Evolutionary conservation across 164 flowering plant genomes (phyloP).

Genomic region (Liquidambar formosana): DNA sequence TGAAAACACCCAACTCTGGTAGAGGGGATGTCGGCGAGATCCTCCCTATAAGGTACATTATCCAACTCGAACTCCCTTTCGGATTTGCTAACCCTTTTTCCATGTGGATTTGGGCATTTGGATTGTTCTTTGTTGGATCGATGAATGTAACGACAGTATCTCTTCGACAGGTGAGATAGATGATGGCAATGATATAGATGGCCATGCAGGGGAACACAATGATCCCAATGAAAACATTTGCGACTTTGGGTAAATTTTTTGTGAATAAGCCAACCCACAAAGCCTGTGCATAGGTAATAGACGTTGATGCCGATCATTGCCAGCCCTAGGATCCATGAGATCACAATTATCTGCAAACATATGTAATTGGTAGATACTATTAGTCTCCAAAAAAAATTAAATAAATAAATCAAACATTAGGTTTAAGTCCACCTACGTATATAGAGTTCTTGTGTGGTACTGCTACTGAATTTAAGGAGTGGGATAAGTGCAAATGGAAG

Average conservation of each 20-base stretch:
- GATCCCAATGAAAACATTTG: conserved; percentile 72
- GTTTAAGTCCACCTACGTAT: conserved; percentile 69
- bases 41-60: conserved; percentile 57
- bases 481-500: conserved; percentile 95
- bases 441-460: conserved; percentile 84
- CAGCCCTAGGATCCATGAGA: conserved; percentile 72
- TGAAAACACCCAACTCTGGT: conserved; percentile 33
- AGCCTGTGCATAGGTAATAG: conserved; percentile 69
- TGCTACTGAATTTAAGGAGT: conserved; percentile 91
- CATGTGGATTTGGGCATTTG: conserved; percentile 33
- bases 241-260: conserved; percentile 61
- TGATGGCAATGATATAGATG: conserved; percentile 50
- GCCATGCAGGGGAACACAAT: conserved; percentile 80
- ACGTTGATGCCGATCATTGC: conserved; percentile 79
- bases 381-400: neutral
- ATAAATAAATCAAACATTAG: too few species aligned
- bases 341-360: conserved; percentile 58
- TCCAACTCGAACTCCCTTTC: conserved; percentile 10
- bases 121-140: conserved; percentile 37
- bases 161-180: conserved; percentile 71
- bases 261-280: conserved; percentile 72
- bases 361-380: too few species aligned
- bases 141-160: conserved; percentile 61
- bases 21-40: conserved; percentile 68
- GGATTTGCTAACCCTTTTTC: conserved; percentile 37